Evolutionary conservation across 352 stramenopile species (phyloP), one percentile per base, ranked within the genome.

Genomic region (Pythium aphanidermatum): DNA sequence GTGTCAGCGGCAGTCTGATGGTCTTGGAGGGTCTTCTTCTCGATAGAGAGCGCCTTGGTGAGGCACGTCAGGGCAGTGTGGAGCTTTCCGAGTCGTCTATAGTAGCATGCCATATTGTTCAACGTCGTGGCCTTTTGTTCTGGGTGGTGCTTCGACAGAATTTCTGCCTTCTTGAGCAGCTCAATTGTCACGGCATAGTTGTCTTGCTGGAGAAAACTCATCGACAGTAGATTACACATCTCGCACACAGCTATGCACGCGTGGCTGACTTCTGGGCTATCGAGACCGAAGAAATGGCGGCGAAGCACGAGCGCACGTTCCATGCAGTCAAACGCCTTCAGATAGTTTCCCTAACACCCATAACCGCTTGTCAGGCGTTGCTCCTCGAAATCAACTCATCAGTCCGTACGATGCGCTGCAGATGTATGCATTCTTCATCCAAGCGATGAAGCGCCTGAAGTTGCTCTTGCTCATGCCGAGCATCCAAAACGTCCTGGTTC

Each of bases 31-130:
- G 60, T 56, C 20, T 48, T 55, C 14, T 34, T 71, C 60, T 98
- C 90, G 28, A 98, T 88, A 17, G 76, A 81, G 19, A 97, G 57
- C 13, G 92, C 91, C 21, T 87, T 86, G 48, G 95, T 86, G 16
- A 97, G 67, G 58, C 92, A 96, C 24, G 81, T 81, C 56, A 98
- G 77, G n/a, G 88, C 87, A 0, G 83, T 68, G 49, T 96, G 86
- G 12, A 96, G 78, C 55, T 96, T 96, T 12, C 85, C 77, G 14
- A 86, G 55, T 17, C 86, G 69, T 2, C 90, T 70, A 55, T 96
- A 97, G 61, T 96, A 97, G 60, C 90, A 97, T 21, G 87, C 91
- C 6, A 97, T 72, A 57, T 97, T 97, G 56, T 97, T 97, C 55
- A 95, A 86, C 41, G 91, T 97, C 27, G 92, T 95, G 14, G 91